Evolutionary conservation across 1,139 yeast genomes (phyloP).

Genomic region (Zygosaccharomyces sapae): DNA sequence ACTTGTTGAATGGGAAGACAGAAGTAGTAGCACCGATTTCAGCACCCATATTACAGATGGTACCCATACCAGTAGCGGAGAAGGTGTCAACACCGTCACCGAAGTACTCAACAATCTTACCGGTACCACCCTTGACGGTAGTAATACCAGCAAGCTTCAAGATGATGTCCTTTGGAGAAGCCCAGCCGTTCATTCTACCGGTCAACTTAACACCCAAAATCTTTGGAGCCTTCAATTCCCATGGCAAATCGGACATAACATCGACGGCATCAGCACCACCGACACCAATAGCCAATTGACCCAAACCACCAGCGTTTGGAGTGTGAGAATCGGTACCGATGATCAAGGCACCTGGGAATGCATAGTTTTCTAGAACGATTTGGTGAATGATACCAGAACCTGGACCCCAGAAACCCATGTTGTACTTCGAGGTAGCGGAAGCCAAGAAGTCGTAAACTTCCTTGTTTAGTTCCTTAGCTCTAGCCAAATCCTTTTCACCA

Average conservation of each 20-base stretch:
- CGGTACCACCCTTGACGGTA: constrained; percentile 99
- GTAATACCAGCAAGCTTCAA: constrained; percentile 93
- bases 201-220: constrained; percentile 94
- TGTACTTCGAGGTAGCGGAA: constrained; percentile 92
- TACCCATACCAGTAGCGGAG: constrained; percentile 99
- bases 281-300: constrained; percentile 98
- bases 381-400: constrained; percentile 99
- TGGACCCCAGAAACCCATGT: constrained; percentile 99
- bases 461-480: constrained; percentile 90
- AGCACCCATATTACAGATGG: constrained; percentile 99
- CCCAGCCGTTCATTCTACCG: constrained; percentile 95
- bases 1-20: constrained; percentile 91
- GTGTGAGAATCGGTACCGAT: constrained; percentile 99
- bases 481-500: constrained; percentile 85
- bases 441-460: constrained; percentile 96
- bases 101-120: constrained; percentile 93
- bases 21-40: constrained; percentile 99
- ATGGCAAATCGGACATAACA: constrained; percentile 89
- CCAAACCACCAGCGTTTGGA: constrained; percentile 99
- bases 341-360: constrained; percentile 96
- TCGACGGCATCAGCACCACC: constrained; percentile 99
- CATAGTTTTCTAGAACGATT: constrained; percentile 94
- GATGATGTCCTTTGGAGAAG: constrained; percentile 97
- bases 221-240: constrained; percentile 99
- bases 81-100: constrained; percentile 96